These are phyloP conservation scores for Bondarzewia mesenterica DNA, from an alignment of 1,284 basidiomycete genomes.

Conservation along the genomic window DNA sequence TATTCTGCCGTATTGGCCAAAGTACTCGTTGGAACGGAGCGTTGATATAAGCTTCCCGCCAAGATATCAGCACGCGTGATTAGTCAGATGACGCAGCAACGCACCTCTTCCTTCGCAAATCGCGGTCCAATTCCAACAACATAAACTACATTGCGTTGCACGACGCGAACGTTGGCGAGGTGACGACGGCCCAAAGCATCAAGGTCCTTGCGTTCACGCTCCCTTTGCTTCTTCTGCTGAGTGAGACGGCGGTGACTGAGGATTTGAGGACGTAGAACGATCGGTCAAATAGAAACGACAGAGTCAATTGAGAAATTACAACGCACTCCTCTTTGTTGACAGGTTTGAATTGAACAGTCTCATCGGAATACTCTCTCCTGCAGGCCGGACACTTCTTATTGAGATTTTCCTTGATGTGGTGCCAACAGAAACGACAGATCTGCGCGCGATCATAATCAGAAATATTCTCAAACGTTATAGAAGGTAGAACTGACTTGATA, in stretches of 20 bases:
- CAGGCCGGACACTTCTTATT: slow-evolving; percentile 98
- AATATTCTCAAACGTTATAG: too few relatives aligned
- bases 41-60: slow-evolving; percentile 96
- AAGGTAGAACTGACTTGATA: slow-evolving; percentile 68
- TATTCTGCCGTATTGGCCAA: slow-evolving; percentile 98
- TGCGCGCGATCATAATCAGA: slow-evolving; percentile 25
- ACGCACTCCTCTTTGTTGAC: slow-evolving; percentile 94
- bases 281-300: not conserved
- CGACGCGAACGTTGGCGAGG: slow-evolving; percentile 89
- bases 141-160: slow-evolving; percentile 95
- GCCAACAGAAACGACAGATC: slow-evolving; percentile 99
- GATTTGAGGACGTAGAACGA: slow-evolving; percentile 1
- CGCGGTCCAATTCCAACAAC: slow-evolving; percentile 87
- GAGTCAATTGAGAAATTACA: slow-evolving; percentile 1
- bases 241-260: slow-evolving; percentile 88
- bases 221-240: slow-evolving; percentile 93
- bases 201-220: slow-evolving; percentile 94
- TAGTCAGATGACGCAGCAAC: slow-evolving; percentile 17
- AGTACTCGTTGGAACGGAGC: slow-evolving; percentile 92
- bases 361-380: slow-evolving; percentile 88
- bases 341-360: slow-evolving; percentile 92
- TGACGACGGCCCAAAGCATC: slow-evolving; percentile 84
- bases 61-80: slow-evolving; percentile 11
- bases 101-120: slow-evolving; percentile 92
- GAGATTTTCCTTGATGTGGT: slow-evolving; percentile 94